Evolutionary conservation across 345 rosid species (phyloP).

Genomic region (Odontarrhena argentea): DNA sequence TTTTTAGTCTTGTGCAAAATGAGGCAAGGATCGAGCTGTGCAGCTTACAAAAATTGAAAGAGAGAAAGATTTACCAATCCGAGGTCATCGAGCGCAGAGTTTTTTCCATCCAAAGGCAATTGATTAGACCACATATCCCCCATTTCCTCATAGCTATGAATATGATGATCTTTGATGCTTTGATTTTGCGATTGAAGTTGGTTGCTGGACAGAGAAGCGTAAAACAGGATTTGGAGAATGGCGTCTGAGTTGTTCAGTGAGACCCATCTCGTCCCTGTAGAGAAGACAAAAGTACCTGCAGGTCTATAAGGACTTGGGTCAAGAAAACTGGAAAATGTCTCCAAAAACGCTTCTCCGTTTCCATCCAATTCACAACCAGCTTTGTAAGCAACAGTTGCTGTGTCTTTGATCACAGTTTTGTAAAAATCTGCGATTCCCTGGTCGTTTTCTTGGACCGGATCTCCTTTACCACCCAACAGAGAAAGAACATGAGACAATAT

Average conservation of each 20-base stretch:
- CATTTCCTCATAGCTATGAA: constrained; percentile 45
- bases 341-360: constrained; percentile 59
- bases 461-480: constrained; percentile 26
- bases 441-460: constrained; percentile 5
- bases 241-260: constrained; percentile 68
- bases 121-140: constrained; percentile 36
- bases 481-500: constrained; percentile 43
- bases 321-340: constrained; percentile 57
- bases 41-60: not conserved
- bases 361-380: constrained; percentile 70
- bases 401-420: constrained; percentile 55
- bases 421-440: constrained; percentile 38
- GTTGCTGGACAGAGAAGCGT: constrained; percentile 56
- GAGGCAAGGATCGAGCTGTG: not conserved
- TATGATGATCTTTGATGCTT: constrained; percentile 55
- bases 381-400: constrained; percentile 55
- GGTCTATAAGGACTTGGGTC: constrained; percentile 83
- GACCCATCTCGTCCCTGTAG: constrained; percentile 51
- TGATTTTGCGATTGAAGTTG: constrained; percentile 43
- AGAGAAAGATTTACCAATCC: constrained; percentile 60
- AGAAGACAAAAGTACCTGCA: constrained; percentile 68
- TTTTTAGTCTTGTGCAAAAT: not conserved
- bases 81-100: constrained; percentile 51
- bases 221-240: constrained; percentile 68
- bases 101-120: constrained; percentile 39